Base-by-base conservation (phyloP, 192 early-diverging fungal species). In the Coemansia sp. region DNA sequence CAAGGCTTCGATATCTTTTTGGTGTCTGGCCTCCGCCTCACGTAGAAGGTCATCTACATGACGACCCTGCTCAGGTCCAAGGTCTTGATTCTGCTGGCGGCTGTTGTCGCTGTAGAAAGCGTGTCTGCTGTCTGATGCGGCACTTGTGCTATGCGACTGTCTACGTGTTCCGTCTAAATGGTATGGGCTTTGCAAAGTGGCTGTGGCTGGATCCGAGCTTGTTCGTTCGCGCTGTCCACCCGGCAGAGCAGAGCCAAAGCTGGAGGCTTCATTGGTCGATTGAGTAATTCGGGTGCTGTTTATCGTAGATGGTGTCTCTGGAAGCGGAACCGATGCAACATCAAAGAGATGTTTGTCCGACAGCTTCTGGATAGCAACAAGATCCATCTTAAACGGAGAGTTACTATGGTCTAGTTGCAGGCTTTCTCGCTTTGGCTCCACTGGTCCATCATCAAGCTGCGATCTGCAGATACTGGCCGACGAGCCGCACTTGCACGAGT, bases 221-320 rank as follows among this genome's bases (percentile, higher is more conserved):
- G 38, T 40, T 40, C 38, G 4, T 40, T 40, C 38, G 15, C 38
- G 38, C 15, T 40, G 38, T 40, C 38, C 38, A 13, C 7, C 11
- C 22, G 6, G 6, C 44, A 23, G 14, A 47, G 44, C 3, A 47
- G 19, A 34, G 9, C 9, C 33, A 34, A 34, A 6, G 41, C 41
- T 44, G n/a, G 13, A 14, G 19, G 6, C 44, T 20, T 4, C 22
- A 13, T 23, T 25, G 9, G 23, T 25, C 7, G 9, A 9, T 9
- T 13, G 8, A 25, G 34, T 30, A 28, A 34, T 36, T 30, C 14
- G 38, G 25, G 14, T 19, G 14, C 34, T 28, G 31, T 33, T 42
- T 2, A 50, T 23, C n/a, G 58, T 57, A 4, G 37, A 54, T 13
- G 77, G 77, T 7, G 64, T 67, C 33, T 67, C 69, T 27, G 78